Evolutionary conservation across 2,329 filamentous ascomycete genomes (phyloP).

Genomic region (Beauveria australis): DNA sequence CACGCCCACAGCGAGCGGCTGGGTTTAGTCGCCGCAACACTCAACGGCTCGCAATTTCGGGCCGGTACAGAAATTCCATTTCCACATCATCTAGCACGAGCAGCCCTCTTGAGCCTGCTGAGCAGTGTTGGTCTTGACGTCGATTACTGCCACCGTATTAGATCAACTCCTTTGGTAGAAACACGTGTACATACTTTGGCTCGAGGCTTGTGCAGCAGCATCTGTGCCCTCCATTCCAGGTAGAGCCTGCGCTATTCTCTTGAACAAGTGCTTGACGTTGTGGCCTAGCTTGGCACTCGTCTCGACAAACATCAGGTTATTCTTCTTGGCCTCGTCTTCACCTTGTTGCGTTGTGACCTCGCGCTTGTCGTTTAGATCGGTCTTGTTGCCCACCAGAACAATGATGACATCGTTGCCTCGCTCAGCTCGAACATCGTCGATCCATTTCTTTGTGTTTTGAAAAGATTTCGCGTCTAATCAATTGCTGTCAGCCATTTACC

Average conservation of each 20-base stretch:
- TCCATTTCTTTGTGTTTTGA: constrained; percentile 98
- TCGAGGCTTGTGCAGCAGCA: constrained; percentile 61
- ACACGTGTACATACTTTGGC: constrained; percentile 58
- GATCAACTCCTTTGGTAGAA: background rate
- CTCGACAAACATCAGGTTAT: constrained; percentile 98
- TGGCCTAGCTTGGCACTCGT: constrained; percentile 96
- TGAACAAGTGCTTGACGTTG: constrained; percentile 96
- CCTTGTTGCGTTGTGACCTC: constrained; percentile 95
- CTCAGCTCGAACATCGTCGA: constrained; percentile 94
- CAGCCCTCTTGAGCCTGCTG: constrained; percentile 66
- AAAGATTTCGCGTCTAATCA: constrained; percentile 79
- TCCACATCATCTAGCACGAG: constrained; percentile 25
- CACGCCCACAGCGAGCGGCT: background rate
- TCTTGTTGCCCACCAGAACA: constrained; percentile 97
- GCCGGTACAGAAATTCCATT: background rate
- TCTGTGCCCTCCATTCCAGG: constrained; percentile 95
- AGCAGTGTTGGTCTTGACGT: constrained; percentile 75
- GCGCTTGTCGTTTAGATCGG: constrained; percentile 94
- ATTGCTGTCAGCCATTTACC: background rate
- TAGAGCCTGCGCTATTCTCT: constrained; percentile 94
- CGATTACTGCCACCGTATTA: constrained; percentile 60
- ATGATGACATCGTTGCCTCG: constrained; percentile 98
- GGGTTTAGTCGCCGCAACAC: background rate
- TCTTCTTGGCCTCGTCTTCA: constrained; percentile 96
- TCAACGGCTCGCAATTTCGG: background rate